Evolutionary conservation across 306 rosid species (phyloP).

Genomic region (Notholithocarpus densiflorus): DNA sequence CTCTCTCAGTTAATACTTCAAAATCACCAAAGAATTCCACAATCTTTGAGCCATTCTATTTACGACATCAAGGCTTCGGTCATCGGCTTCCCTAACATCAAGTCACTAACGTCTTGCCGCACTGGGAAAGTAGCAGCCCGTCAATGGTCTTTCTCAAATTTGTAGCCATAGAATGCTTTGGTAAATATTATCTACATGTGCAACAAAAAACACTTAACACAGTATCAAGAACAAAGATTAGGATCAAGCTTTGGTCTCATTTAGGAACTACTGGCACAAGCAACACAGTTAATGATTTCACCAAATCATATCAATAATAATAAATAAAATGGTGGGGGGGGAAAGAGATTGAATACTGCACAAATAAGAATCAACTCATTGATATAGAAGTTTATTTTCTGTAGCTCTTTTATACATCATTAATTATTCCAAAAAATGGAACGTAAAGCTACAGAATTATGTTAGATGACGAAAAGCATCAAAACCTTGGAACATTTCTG

Average conservation of each 20-base stretch:
- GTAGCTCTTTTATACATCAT: constrained; percentile 20
- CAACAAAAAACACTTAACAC: not conserved
- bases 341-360: not conserved
- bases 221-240: not conserved
- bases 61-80: no score
- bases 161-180: not conserved
- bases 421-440: constrained; percentile 21
- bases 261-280: not conserved
- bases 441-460: constrained; percentile 11
- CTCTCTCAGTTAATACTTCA: no score
- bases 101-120: no score
- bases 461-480: constrained; percentile 30
- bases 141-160: no score
- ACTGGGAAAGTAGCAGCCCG: no score
- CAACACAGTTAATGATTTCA: not conserved
- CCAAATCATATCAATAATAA: not conserved
- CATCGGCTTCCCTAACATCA: no score
- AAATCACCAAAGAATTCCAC: no score
- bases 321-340: not conserved
- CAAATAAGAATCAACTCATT: constrained; percentile 16
- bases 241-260: not conserved
- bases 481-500: constrained; percentile 11
- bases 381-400: constrained; percentile 8
- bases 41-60: no score
- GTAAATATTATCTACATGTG: not conserved